Base-by-base conservation (phyloP, 116 monocot genomes). In the Trichopus zeylanicus region DNA sequence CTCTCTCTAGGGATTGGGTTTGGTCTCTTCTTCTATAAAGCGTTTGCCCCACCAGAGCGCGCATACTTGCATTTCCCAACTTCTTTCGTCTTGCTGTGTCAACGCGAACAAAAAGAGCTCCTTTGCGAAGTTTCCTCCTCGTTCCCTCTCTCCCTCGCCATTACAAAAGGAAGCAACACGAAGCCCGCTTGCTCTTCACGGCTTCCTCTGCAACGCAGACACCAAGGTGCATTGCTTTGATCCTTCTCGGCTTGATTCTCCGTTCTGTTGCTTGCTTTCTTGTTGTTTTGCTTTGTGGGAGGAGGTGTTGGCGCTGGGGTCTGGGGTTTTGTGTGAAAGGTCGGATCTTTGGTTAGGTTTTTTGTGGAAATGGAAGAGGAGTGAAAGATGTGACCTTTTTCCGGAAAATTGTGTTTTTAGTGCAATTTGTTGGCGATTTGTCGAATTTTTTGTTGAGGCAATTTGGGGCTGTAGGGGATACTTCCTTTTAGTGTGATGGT, bases 71-170 rank as follows among this genome's bases (percentile, higher is more conserved):
- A 6, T 42, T n/a, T n/a, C 0, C 28, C 19, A 48, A 29, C 48
- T 21, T 23, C 18, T 57, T 29, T 7, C 55, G 12, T 37, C 49
- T 20, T 49, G 59, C 69, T 66, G 64, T 73, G 74, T 67, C 74
- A 77, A 78, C 78, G 67, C 71, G 34, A 60, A 78, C 70, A 77
- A 69, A 78, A 78, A 82, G 74, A 70, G 74, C 65, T 58, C 54
- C 74, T 64, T 42, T 65, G 48, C 69, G 77, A 81, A 83, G 71
- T 78, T 84, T 79, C 71, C 68, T 62, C 13, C 42, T 53, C 59
- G 16, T 13, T 48, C 30, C 29, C 39, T 58, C 59, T 30, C 5
- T 16, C 42, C 13, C 0, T 18, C 3, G 1, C 42, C 42, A 42
- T 42, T 42, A n/a, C 42, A 42, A 3, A 9, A 25, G 56, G 38